Base-by-base conservation (phyloP, 306 rosid species). In the Cicer judaicum region DNA sequence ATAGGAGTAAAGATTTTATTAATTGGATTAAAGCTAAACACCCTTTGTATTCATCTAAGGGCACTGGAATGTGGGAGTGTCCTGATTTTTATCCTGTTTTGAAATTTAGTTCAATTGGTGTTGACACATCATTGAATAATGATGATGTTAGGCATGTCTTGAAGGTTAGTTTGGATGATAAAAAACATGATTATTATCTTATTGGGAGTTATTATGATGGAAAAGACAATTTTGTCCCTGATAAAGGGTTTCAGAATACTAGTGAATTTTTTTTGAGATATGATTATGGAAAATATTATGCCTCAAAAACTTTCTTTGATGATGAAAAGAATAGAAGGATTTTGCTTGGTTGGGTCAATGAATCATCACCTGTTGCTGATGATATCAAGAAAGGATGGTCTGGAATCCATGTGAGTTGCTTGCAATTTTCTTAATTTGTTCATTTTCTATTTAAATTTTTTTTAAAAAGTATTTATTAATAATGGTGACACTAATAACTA, bases 61-160 rank as follows among this genome's bases (percentile, higher is more conserved):
- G 77, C 0, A 83, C 86, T 5, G 97, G 98, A 66, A 91, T 93
- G 97, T 93, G 98, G 98, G 98, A 93, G 13, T 93, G 98, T 13
- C 97, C 96, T 0, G 97, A 91, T 81, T 93, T 93, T 41, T 93
- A 16, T 19, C 98, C 98, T 0, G 97, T 91, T 10, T 48, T 78
- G 36, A 76, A 39, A 0, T 13, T 21, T 0, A n/a, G 82, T 6
- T 8, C 2, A 2, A 0, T 29, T 1, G 98, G 98, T 38, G 36
- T 89, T 42, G 92, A 88, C 55, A 84, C 96, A 0, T 88, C 87
- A 0, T 48, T 40, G 2, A 43, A 15, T 34, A 81, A 74, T 10
- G 39, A 13, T 2, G 2, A 8, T 16, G 89, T 87, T 14, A 87
- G 88, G 57, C 98, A 93, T 18, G 98, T 93, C 39, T 75, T 93